phyloP scores from a whole-genome alignment of 768 basidiomycete genomes.

The Rubroboletus pulcherrimus region DNA sequence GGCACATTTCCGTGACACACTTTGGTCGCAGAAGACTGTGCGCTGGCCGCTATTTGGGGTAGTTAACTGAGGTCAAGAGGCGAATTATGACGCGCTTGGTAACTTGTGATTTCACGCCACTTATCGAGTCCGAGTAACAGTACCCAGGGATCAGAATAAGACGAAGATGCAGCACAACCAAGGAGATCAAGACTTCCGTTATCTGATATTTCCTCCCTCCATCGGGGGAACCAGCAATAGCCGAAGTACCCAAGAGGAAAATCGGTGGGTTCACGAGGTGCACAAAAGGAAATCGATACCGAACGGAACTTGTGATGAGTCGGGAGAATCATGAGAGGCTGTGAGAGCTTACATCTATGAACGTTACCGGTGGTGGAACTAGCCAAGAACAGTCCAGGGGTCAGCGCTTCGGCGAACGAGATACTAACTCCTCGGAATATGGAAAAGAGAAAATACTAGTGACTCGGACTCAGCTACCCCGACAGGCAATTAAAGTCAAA shows the following conservation, averaged over 20 bases:
- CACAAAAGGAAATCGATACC: neutral
- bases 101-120: neutral
- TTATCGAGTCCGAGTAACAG: no score
- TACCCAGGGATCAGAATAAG: neutral
- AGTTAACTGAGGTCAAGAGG: neutral
- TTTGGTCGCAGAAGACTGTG: no score
- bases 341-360: neutral
- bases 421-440: no score
- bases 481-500: no score
- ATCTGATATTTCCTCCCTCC: constrained; percentile 8
- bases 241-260: neutral
- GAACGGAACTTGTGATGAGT: neutral
- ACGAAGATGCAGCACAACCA: neutral
- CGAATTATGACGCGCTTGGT: no score
- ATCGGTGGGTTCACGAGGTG: neutral
- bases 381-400: neutral
- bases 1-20: neutral
- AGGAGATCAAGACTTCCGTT: neutral
- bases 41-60: neutral
- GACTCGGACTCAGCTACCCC: no score
- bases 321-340: neutral
- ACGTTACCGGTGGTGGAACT: neutral
- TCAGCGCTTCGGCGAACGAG: no score
- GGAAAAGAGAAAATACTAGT: no score
- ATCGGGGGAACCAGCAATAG: neutral